Evolutionary conservation across 176 grass and related monocot genomes (phyloP), one percentile per base, ranked within the genome.

Genomic region (Puya raimondii): DNA sequence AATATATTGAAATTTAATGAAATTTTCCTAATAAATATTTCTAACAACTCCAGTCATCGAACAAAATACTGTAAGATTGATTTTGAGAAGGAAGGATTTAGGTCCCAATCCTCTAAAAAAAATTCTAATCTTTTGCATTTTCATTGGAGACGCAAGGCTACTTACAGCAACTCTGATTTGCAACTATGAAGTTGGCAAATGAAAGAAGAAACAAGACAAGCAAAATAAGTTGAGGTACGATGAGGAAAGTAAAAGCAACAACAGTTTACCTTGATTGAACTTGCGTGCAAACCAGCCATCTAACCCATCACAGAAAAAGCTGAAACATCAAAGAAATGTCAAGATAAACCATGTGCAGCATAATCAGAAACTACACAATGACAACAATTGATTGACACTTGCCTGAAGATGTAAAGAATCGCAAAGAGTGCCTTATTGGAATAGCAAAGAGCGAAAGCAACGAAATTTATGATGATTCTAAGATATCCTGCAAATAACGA

Each of bases 361-460:
- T 29, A 50, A 25, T 47, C 20, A 72, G 11, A 67, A 12, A 50
- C 64, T 50, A 48, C 59, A 69, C n/a, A 67, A 76, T 26, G 23
- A 16, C 13, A 48, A 68, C 56, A 23, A 17, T 20, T 51, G 15
- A 25, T 29, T 16, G 49, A 64, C 0, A 74, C 17, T 68, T 49
- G 83, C 89, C 93, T 97, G 71, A 90, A 76, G 65, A 97, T 89
- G 76, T 97, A 97, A 29, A 97, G 74, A 56, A 97, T 75, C 27
- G 93, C 84, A 85, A 92, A 97, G 49, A 97, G 74, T 33, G 48
- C 57, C 75, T 81, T 92, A 54, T 97, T 70, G 10, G 81, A 81
- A 72, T 81, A 81, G 71, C 86, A 97, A 57, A 85, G 64, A 54
- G 77, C 79, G 87, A 97, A 92, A 75, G 89, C 93, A 69, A 89